Conservation (phyloP, 139 green algal genomes). For the Astrephomene gubernaculifera region DNA sequence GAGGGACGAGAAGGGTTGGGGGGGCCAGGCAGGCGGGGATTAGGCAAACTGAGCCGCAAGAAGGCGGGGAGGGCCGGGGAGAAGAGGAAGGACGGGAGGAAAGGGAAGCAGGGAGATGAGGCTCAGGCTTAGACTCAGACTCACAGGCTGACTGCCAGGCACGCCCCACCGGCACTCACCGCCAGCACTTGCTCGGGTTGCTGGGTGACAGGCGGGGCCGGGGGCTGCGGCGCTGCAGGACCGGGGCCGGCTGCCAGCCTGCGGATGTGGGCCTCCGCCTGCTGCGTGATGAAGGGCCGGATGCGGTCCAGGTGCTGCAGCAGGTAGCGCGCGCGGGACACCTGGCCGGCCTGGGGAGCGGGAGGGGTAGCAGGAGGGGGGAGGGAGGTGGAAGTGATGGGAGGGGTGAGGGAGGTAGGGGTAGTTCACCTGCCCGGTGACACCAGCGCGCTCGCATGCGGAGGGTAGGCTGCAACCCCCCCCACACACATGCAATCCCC, state of each 20-base stretch:
- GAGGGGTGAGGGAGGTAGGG: too few species aligned
- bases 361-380: too few species aligned
- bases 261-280: not conserved
- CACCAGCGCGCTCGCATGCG: too few species aligned
- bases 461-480: too few species aligned
- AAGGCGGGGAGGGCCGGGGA: not conserved
- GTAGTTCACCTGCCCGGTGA: too few species aligned
- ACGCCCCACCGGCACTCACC: constrained; percentile 4
- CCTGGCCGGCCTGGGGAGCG: constrained; percentile 31
- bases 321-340: constrained; percentile 55
- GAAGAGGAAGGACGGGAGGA: not conserved
- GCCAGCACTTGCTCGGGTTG: constrained; percentile 51
- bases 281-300: constrained; percentile 64
- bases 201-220: constrained; percentile 2
- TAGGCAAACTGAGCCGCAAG: not conserved
- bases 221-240: not conserved
- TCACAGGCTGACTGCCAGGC: too few species aligned
- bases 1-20: not conserved
- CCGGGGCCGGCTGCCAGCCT: not conserved
- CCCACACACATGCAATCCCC: too few species aligned
- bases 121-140: not conserved
- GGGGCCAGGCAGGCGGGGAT: not conserved
- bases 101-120: not conserved
- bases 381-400: too few species aligned
- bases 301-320: constrained; percentile 62